A percentile compares a stretch with the other conserved stretches of the same genome.
phyloP scores from a whole-genome alignment of 345 rosid species.

The Syzygium aromaticum region DNA sequence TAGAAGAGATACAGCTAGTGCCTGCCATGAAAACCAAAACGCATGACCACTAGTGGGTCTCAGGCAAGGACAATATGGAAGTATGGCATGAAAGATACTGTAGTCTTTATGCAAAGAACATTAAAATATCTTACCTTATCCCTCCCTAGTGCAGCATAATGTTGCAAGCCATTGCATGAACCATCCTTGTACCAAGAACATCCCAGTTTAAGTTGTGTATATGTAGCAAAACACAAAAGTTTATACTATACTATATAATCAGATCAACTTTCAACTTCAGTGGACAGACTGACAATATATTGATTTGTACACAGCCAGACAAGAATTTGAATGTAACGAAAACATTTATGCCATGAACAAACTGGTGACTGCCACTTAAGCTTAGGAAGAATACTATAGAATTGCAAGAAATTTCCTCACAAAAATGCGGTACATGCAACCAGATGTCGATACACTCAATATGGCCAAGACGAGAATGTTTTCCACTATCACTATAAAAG shows the following conservation, averaged over 20 bases:
- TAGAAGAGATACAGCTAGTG: not conserved
- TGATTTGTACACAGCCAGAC: not conserved
- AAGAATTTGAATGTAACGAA: not conserved
- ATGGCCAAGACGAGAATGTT: not conserved
- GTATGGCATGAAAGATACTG: not conserved
- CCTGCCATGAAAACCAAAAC: not conserved
- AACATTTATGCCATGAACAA: not conserved
- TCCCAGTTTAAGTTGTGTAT: not conserved
- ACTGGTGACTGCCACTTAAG: not conserved
- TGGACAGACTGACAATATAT: not conserved
- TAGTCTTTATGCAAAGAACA: not conserved
- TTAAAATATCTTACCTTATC: slow-evolving; percentile 54
- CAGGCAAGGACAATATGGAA: not conserved
- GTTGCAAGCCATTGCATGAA: slow-evolving; percentile 99
- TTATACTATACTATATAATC: not conserved
- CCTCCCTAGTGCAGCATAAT: slow-evolving; percentile 98
- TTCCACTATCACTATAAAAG: not conserved
- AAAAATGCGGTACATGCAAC: not conserved
- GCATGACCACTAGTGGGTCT: not conserved
- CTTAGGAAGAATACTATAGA: not conserved
- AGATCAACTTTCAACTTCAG: not conserved
- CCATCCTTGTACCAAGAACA: slow-evolving; percentile 64
- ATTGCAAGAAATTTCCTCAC: not conserved
- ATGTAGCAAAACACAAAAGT: not conserved
- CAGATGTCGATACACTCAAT: not conserved